These are phyloP conservation scores for Metarhizium anisopliae DNA, from an alignment of 2,329 filamentous ascomycete species.

Conservation along the genomic window DNA sequence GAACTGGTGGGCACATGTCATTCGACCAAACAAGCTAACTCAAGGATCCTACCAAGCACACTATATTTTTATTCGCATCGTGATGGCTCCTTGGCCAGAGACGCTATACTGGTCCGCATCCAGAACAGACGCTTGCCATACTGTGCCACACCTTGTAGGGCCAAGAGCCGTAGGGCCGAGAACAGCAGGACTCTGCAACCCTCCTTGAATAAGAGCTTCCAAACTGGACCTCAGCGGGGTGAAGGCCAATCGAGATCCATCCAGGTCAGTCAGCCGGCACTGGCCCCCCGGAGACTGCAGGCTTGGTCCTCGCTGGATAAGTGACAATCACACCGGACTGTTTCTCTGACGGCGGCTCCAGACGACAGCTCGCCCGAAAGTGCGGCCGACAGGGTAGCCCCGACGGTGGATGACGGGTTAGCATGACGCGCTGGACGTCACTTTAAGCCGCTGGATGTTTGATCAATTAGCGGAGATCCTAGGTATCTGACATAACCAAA, in stretches of 20 bases:
- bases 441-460: too few relatives aligned
- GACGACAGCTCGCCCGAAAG: too few relatives aligned
- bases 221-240: neutral
- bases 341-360: neutral
- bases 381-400: too few relatives aligned
- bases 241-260: neutral
- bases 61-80: neutral
- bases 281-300: neutral
- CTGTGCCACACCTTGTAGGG: neutral
- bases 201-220: neutral
- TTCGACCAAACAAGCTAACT: too few relatives aligned
- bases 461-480: too few relatives aligned
- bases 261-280: neutral
- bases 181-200: neutral
- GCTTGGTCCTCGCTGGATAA: neutral
- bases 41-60: neutral
- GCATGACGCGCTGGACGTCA: too few relatives aligned
- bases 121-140: neutral
- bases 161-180: neutral
- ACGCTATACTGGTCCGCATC: neutral
- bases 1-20: too few relatives aligned
- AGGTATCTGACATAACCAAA: too few relatives aligned
- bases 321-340: neutral
- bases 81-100: neutral
- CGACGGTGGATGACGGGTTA: too few relatives aligned